Base-by-base conservation (phyloP, 768 basidiomycete genomes). In the Krasilnikovozyma curviuscula region DNA sequence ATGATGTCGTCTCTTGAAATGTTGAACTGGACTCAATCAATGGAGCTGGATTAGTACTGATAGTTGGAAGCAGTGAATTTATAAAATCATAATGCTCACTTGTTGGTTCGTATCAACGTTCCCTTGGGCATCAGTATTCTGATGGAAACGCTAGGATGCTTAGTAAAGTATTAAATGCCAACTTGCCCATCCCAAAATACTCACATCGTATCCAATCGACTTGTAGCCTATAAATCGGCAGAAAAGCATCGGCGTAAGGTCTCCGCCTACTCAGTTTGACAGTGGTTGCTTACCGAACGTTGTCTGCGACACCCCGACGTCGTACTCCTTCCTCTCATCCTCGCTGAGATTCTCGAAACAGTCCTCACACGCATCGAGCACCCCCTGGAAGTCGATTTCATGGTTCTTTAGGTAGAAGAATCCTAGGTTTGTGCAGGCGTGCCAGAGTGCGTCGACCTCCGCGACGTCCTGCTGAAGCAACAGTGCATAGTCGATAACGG, bases 391-490 rank as follows among this genome's bases (percentile, higher is more conserved):
- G 35, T 72, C 69, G 3, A 66, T 69, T 3, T 70, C 75, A 55
- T 77, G 73, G 52, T 76, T 75, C 56, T 71, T 73, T 33, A 77
- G 57, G 73, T 77, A 78, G 74, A 76, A 79, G 59, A 79, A 78
- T 2, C 76, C 76, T 1, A 77, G 65, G 38, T 70, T 66, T 0
- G 72, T 76, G 7, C 70, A 73, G 1, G 76, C 76, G 40, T 70
- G 61, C 72, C 73, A 77, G 2, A 79, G 67, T 41, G 63, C 66
- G 30, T 71, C 67, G 7, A 71, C 67, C 56, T 78, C 76, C 2
- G 46, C 34, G 5, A 56, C 42, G 45, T 75, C 67, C 0, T 69
- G 59, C 0, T n/a, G 25, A 33, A 66, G 61, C 42, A 78, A 59
- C 6, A 74, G 65, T 19, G 64, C 57, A 49, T 71, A 77, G 63